Conservation (phyloP, 345 rosid genomes). For the Brassica carinata region DNA sequence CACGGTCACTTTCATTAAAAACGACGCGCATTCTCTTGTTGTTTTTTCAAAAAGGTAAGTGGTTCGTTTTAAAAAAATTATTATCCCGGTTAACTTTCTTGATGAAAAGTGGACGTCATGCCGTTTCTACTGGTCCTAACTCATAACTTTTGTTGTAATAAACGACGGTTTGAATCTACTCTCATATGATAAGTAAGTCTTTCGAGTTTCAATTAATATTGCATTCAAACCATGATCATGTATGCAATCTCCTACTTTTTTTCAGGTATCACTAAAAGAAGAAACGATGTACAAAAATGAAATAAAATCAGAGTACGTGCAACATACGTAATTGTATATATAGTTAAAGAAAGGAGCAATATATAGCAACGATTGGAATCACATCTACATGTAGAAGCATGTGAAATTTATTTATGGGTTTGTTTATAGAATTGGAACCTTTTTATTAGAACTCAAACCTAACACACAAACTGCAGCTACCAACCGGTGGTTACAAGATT, state of each 20-base stretch:
- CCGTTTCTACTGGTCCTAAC: not conserved
- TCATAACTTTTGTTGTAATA: not conserved
- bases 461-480: constrained; percentile 10
- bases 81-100: not conserved
- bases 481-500: not conserved
- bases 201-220: not conserved
- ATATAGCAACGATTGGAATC: not conserved
- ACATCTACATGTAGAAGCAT: not conserved
- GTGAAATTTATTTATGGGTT: not conserved
- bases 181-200: not conserved
- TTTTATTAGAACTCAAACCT: not conserved
- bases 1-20: not conserved
- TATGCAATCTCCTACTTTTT: not conserved
- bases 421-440: not conserved
- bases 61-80: not conserved
- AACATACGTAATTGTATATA: not conserved
- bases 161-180: not conserved
- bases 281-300: not conserved
- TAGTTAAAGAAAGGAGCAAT: not conserved
- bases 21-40: constrained; percentile 7
- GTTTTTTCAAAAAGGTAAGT: not conserved
- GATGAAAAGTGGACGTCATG: constrained; percentile 5
- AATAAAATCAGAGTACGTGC: not conserved
- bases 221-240: not conserved
- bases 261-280: not conserved